Percentiles rank a stretch among this genome's conserved stretches.
Conservation (phyloP, 2,329 filamentous ascomycete genomes). For the Fusarium transvaalense region DNA sequence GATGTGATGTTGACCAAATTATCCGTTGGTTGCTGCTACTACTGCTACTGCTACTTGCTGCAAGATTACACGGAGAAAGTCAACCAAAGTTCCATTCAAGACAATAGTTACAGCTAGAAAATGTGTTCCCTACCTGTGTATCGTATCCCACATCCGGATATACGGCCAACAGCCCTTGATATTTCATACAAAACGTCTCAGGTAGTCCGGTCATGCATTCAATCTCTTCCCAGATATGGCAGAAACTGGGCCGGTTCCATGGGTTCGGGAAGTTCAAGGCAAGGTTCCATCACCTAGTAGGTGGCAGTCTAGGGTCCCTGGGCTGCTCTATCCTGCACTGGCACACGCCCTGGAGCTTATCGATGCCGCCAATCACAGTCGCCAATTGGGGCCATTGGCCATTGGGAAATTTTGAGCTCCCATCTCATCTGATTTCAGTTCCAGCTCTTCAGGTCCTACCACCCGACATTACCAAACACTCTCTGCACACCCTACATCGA, state of each 20-base stretch:
- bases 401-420: constrained; percentile 45
- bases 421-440: constrained; percentile 23
- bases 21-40: neutral
- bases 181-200: neutral
- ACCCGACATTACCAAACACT: constrained; percentile 13
- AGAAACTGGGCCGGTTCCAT: neutral
- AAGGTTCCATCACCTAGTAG: neutral
- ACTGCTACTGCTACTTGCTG: neutral
- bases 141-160: too few species aligned
- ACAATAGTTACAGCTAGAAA: neutral
- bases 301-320: constrained; percentile 17
- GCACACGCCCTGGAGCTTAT: constrained; percentile 11
- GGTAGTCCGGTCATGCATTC: neutral
- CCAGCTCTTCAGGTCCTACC: constrained; percentile 25
- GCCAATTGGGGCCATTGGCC: constrained; percentile 36
- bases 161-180: neutral
- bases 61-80: neutral
- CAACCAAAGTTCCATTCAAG: too few species aligned
- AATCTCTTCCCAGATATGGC: neutral
- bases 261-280: neutral
- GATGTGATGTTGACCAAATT: neutral
- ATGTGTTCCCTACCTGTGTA: neutral
- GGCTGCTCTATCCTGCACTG: neutral
- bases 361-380: constrained; percentile 35
- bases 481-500: neutral